Evolutionary conservation across 2,329 filamentous ascomycete genomes (phyloP), one percentile per base, ranked within the genome.

Genomic region (Ceratocystis destructans): DNA sequence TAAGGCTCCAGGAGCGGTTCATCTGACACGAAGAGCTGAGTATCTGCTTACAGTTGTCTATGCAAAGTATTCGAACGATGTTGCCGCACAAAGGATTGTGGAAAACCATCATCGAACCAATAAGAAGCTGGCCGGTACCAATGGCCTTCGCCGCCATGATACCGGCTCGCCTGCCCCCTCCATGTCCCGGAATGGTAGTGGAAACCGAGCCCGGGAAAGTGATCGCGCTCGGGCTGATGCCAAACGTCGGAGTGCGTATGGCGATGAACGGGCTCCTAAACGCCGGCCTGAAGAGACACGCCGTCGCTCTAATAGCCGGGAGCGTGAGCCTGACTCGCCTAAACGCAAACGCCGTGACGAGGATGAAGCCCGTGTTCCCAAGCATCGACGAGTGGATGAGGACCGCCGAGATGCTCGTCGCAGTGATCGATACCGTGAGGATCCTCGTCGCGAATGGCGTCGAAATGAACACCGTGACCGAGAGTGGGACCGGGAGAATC

Each of bases 101-200:
- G 92, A 96, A 72, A 96, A 96, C 70, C 92, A 96, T 72, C 92
- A 96, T 74, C 89, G 92, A 66, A 96, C 93, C 77, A 96, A 92
- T 77, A 96, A 96, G 78, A 93, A 95, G 72, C 76, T 78, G 1
- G 74, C 76, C 4, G 73, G 84, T 62, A 74, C 77, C 69, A 84
- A 85, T 71, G 83, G 86, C 8, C 79, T 85, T 70, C 84, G 87
- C 45, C 82, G 82, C 59, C 78, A 79, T 50, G 82, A 84, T 48
- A 87, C 86, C 22, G 86, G 85, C n/a, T 91, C 88, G 20, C 88
- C 89, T 25, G 87, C 88, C 67, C 68, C 12, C 65, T 70, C 62
- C 37, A 73, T 75, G 64, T 73, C 75, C 20, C 83, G 82, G 74
- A 78, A 82, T 57, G 74, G 74, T 12, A 76, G 79, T 64, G 73